These are phyloP conservation scores for Hydrangea macrophylla DNA, from an alignment of 148 eudicot genomes.

Conservation along the genomic window DNA sequence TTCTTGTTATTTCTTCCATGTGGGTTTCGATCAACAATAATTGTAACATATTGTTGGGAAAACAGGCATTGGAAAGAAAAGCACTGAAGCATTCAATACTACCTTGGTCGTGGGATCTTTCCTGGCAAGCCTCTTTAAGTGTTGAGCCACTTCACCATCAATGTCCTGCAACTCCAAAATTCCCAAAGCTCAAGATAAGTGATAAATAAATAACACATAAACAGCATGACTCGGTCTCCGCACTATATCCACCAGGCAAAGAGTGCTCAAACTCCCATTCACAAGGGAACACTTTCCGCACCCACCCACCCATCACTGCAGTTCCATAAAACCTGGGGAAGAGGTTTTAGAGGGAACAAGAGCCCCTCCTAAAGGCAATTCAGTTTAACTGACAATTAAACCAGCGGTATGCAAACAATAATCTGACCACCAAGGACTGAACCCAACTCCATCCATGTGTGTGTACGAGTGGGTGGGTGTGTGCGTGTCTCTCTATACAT, in stretches of 20 bases:
- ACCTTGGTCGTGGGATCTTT: conserved; percentile 95
- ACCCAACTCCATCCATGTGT: no score
- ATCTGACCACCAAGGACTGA: no score
- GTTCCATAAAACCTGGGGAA: no score
- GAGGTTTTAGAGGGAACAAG: neutral
- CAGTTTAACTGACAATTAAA: neutral
- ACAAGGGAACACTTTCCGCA: neutral
- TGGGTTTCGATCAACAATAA: no score
- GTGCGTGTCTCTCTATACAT: no score
- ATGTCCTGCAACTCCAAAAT: conserved; percentile 48
- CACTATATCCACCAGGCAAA: neutral
- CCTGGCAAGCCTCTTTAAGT: conserved; percentile 85
- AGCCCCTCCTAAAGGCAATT: neutral
- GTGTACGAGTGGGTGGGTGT: no score
- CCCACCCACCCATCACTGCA: neutral
- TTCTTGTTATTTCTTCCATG: no score
- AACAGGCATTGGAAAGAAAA: no score
- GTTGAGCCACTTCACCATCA: conserved; percentile 82
- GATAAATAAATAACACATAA: neutral
- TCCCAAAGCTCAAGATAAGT: neutral
- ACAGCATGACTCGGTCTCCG: neutral
- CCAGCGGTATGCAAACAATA: no score
- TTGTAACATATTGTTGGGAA: no score
- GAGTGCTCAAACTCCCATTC: neutral
- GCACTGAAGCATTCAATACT: no score